Conservation (phyloP, 129 eudicot genomes). For the Rutidosis leptorrhynchoides region DNA sequence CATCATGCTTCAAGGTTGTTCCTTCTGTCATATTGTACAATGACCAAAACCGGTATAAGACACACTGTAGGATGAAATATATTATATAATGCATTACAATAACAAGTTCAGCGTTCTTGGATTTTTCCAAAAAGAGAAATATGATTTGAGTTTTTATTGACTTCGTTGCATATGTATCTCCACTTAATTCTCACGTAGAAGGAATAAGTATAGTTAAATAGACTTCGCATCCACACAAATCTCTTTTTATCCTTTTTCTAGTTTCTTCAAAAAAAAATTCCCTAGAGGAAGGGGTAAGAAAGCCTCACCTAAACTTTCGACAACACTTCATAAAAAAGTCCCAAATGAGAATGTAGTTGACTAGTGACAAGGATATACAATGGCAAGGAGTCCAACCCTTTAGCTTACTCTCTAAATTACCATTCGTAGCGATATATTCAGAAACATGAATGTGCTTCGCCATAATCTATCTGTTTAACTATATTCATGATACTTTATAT, state of each 20-base stretch:
- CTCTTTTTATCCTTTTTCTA: no score
- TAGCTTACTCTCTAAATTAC: no score
- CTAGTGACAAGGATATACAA: not conserved
- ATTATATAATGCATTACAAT: not conserved
- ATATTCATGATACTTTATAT: not conserved
- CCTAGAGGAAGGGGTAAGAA: no score
- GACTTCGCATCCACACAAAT: no score
- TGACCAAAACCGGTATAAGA: conserved; percentile 13
- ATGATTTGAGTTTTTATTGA: not conserved
- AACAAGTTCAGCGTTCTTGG: not conserved
- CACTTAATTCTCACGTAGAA: not conserved
- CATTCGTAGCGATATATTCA: no score
- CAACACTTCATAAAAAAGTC: not conserved
- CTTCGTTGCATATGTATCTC: not conserved
- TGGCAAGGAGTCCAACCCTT: no score
- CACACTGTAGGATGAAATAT: not conserved
- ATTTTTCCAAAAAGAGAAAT: not conserved
- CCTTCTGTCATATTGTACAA: conserved; percentile 26
- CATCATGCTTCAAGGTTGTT: conserved; percentile 32
- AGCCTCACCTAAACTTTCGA: no score
- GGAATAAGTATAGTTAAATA: no score
- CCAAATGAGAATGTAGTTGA: not conserved
- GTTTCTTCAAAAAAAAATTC: no score
- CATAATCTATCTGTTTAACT: no score
- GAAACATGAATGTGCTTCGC: no score